Conservation (phyloP, 345 rosid genomes). For the Eucalyptus microcorys region DNA sequence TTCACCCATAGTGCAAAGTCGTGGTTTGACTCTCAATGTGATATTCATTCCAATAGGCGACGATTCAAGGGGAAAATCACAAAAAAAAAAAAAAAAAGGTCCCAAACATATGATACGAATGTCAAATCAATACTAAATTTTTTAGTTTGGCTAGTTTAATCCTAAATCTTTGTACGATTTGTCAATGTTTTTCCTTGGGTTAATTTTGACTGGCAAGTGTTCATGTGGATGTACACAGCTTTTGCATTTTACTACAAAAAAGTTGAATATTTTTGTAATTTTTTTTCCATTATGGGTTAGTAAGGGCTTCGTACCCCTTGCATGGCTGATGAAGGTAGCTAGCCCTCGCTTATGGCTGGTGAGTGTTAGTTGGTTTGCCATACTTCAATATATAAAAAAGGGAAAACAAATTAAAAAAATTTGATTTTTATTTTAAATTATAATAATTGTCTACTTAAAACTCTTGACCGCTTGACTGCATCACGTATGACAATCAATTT, state of each 20-base stretch:
- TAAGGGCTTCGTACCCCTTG: rapidly evolving
- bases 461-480: rapidly evolving
- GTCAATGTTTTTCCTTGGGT: neutral
- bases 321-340: neutral
- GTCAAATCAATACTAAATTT: neutral
- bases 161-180: rapidly evolving
- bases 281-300: neutral
- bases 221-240: neutral
- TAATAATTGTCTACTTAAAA: neutral
- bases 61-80: neutral
- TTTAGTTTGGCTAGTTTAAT: neutral
- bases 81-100: neutral
- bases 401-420: neutral
- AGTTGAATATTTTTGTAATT: neutral
- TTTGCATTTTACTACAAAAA: neutral
- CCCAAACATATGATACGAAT: neutral
- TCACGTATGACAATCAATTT: neutral
- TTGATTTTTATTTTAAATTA: neutral
- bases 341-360: neutral
- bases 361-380: neutral
- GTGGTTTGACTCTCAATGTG: neutral
- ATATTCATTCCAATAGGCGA: neutral
- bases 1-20: neutral
- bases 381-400: neutral
- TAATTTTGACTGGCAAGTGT: neutral